Base-by-base conservation (phyloP, 176 grass and related monocot species). In the Chrysopogon serrulatus region DNA sequence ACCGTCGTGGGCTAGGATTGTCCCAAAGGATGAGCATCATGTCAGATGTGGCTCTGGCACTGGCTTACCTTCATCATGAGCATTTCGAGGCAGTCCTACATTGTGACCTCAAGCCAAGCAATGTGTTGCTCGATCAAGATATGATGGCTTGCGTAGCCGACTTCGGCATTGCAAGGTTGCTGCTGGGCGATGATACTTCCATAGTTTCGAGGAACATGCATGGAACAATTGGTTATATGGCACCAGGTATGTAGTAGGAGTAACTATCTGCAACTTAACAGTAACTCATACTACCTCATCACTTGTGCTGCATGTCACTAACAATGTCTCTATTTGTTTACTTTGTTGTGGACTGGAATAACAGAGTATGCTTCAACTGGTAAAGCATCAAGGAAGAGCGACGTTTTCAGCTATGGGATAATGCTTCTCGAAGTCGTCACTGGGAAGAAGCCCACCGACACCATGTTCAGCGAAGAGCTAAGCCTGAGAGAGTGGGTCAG, bases 41-140 rank as follows among this genome's bases (percentile, higher is more conserved):
- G 90, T 71, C 43, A 54, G 90, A 83, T 73, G 84, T 89, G 13
- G 90, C 83, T 1, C 28, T 79, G 21, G 90, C 74, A 5, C 76
- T 92, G 83, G 79, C 73, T 24, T 89, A 89, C 49, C 69, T 88
- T 53, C 90, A 92, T 40, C 90, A 92, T 26, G 74, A 92, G 26
- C 80, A 87, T 30, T 77, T 82, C 6, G 73, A 86, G 67, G 83
- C 83, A 21, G 83, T 92, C 41, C 65, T 89, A 5, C 90, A 92
- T 12, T 86, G 86, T 15, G 90, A 92, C 31, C 69, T 92, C 51
- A 92, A 92, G 74, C 86, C 83, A 4, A 92, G 90, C 79, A 86
- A 92, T n/a, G 82, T 92, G 43, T 34, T 92, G 40, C 86, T 92
- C n/a, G 81, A 86, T 32, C 74, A 68, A 74, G 86, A 84, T 10